These are phyloP conservation scores for Gonapodya sp. DNA, from an alignment of 192 early-diverging fungal genomes.

Conservation along the genomic window DNA sequence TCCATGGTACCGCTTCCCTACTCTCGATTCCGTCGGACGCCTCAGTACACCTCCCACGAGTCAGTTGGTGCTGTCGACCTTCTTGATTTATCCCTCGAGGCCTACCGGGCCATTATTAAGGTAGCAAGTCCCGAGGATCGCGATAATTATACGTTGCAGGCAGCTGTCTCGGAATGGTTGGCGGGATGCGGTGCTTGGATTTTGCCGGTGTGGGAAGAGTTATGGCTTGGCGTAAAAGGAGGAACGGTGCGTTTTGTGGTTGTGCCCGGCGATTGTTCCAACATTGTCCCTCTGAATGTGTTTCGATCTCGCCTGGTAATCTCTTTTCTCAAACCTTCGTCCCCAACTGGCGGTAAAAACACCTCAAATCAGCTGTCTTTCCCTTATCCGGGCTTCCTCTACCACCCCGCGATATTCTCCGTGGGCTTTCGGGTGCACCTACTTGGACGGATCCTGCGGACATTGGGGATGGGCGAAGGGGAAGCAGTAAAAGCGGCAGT, in stretches of 20 bases:
- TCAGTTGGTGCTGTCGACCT: not conserved
- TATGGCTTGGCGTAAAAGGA: not conserved
- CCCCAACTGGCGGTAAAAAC: too few relatives aligned
- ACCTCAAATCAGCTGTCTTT: too few relatives aligned
- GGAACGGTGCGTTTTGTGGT: not conserved
- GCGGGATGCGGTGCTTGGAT: too few relatives aligned
- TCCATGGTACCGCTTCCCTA: not conserved
- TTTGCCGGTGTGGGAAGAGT: not conserved
- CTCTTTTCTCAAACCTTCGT: too few relatives aligned
- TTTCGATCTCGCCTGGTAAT: not conserved
- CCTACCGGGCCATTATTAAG: not conserved
- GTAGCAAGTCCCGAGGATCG: too few relatives aligned
- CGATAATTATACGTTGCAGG: too few relatives aligned
- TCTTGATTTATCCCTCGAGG: not conserved
- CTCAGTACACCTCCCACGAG: not conserved
- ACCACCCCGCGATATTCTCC: not conserved
- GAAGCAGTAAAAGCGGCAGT: too few relatives aligned
- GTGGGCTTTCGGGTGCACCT: not conserved
- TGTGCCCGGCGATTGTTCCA: not conserved
- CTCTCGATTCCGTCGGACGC: not conserved
- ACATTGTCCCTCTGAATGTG: not conserved
- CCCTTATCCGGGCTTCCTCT: not conserved
- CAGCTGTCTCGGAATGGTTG: too few relatives aligned
- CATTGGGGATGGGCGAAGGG: too few relatives aligned
- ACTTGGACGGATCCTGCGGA: too few relatives aligned